phyloP scores from a whole-genome alignment of 2,329 filamentous ascomycete genomes.

The Pyrenochaeta sp. region DNA sequence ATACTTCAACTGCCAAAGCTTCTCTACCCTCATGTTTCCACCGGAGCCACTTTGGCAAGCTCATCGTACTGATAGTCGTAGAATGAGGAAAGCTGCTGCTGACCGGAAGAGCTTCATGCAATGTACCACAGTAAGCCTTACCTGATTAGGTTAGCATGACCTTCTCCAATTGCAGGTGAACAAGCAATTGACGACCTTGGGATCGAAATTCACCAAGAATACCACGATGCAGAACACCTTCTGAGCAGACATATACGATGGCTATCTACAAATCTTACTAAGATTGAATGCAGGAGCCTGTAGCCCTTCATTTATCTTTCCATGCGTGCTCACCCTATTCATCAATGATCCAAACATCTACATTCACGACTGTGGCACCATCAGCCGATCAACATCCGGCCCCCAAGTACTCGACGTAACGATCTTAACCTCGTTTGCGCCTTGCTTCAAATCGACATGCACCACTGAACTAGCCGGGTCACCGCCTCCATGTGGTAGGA shows the following conservation, averaged over 20 bases:
- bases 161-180: not conserved
- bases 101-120: not conserved
- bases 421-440: slow-evolving; percentile 61
- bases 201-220: not conserved
- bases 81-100: not conserved
- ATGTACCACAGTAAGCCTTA: not conserved
- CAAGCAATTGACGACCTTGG: not conserved
- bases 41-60: not conserved
- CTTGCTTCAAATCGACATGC: slow-evolving; percentile 58
- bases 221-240: not conserved
- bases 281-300: not conserved
- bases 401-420: slow-evolving; percentile 57
- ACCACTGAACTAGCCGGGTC: slow-evolving; percentile 59
- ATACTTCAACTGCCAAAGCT: not conserved
- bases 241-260: too few species aligned
- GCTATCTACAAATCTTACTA: not conserved
- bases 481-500: slow-evolving; percentile 60
- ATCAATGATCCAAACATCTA: slow-evolving; percentile 1
- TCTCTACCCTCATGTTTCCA: not conserved
- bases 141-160: slow-evolving; percentile 1
- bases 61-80: not conserved
- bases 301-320: not conserved
- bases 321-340: slow-evolving; percentile 4
- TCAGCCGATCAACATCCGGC: slow-evolving; percentile 63
- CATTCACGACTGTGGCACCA: slow-evolving; percentile 59